Percentiles rank a stretch among this genome's conserved stretches.
Conservation (phyloP, 495 filamentous ascomycete species). For the Mytilinidion resinicola region DNA sequence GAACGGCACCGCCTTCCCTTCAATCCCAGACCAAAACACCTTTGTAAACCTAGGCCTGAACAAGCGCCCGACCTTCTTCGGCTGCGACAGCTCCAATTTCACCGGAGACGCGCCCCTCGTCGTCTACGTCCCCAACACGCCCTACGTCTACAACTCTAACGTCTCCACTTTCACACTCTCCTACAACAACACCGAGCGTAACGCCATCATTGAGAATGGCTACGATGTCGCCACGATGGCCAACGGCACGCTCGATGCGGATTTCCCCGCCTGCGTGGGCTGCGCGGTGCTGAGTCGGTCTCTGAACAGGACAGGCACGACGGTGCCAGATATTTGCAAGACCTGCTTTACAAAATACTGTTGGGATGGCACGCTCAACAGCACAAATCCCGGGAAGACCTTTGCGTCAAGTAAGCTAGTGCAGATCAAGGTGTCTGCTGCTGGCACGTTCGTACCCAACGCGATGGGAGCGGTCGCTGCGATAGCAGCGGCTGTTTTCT, state of each 20-base stretch:
- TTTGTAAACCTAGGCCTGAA: constrained; percentile 86
- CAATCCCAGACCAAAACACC: constrained; percentile 74
- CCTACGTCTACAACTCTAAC: constrained; percentile 69
- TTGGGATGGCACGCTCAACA: constrained; percentile 69
- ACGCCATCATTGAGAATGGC: constrained; percentile 77
- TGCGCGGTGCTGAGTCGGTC: constrained; percentile 81
- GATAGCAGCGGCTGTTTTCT: background rate
- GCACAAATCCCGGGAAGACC: constrained; percentile 10
- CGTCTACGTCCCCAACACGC: constrained; percentile 86
- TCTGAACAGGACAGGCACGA: constrained; percentile 58
- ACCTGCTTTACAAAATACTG: constrained; percentile 77
- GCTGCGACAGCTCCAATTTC: constrained; percentile 69
- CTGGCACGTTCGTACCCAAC: constrained; percentile 14
- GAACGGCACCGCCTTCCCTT: constrained; percentile 81
- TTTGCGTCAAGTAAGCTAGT: constrained; percentile 5
- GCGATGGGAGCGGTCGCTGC: background rate
- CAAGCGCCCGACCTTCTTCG: constrained; percentile 84
- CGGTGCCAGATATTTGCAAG: constrained; percentile 59
- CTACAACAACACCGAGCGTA: constrained; percentile 58
- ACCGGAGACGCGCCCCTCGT: constrained; percentile 59
- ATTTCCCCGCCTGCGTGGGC: constrained; percentile 76
- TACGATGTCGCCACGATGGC: constrained; percentile 74
- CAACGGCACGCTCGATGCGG: constrained; percentile 62
- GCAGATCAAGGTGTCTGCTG: constrained; percentile 13
- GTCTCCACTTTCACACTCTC: constrained; percentile 60